These are phyloP conservation scores for Verticillium nubilum DNA, from an alignment of 2,329 filamentous ascomycete genomes.

Conservation along the genomic window DNA sequence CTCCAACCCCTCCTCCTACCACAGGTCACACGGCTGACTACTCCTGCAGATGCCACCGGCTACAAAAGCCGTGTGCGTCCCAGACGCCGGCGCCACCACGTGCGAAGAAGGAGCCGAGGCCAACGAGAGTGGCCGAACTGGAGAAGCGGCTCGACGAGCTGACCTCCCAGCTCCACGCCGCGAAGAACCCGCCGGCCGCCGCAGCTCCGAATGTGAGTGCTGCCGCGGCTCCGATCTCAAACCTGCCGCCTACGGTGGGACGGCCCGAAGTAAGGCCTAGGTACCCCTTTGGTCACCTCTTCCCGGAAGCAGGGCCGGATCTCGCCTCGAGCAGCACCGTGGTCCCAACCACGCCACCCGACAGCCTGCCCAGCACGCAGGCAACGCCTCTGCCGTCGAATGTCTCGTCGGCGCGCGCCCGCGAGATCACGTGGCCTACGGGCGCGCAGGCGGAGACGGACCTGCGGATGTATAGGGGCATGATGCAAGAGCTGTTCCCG, in stretches of 20 bases:
- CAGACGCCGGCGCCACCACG: constrained; percentile 43
- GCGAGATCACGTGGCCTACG: constrained; percentile 33
- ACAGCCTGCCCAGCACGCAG: constrained; percentile 11
- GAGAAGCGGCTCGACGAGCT: constrained; percentile 45
- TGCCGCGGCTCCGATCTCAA: neutral
- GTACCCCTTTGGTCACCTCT: constrained; percentile 5
- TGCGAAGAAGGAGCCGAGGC: constrained; percentile 38
- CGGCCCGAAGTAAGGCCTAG: neutral
- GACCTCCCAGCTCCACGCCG: constrained; percentile 35
- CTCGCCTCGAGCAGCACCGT: constrained; percentile 8
- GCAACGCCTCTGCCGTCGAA: neutral
- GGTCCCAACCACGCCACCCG: constrained; percentile 15
- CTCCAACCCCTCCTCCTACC: neutral
- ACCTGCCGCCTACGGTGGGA: constrained; percentile 10
- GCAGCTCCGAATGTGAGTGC: neutral
- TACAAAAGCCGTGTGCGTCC: constrained; percentile 39
- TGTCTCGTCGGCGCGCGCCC: constrained; percentile 1
- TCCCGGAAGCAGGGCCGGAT: constrained; percentile 1
- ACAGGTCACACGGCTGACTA: no score
- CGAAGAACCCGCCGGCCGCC: constrained; percentile 2
- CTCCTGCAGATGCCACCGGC: constrained; percentile 37
- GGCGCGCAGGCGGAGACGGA: constrained; percentile 33
- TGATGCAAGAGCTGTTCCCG: constrained; percentile 33
- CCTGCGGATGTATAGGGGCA: constrained; percentile 27
- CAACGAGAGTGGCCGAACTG: constrained; percentile 43